Evolutionary conservation across 805 yeast species (phyloP), one percentile per base, ranked within the genome.

Genomic region (Candida maris): DNA sequence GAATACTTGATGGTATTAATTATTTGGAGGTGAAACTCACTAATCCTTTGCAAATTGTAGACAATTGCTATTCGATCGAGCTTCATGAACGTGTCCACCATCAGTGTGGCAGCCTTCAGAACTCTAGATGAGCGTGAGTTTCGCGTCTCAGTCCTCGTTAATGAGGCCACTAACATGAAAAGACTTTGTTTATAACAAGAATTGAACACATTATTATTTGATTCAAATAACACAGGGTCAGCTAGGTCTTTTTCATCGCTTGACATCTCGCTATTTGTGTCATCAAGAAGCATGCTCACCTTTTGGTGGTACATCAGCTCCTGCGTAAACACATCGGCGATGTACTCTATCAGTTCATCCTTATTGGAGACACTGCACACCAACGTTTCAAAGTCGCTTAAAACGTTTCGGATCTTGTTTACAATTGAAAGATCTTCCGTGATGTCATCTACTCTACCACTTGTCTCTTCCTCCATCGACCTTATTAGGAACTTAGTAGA

Each of bases 171-270:
- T 6, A 52, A 36, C 36, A 38, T 36, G 25, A 41, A 31, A 7
- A 52, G 29, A 12, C 54, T 47, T 21, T 46, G 48, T 13, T 45
- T 48, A 38, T 49, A 52, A 10, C 46, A 38, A 2, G 41, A 38
- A 16, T 37, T 34, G 31, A 52, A 49, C 2, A 48, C 39, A n/a
- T 38, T 39, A 25, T 48, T 46, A 28, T 43, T 44, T 3, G 49
- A 38, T 5, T 41, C 47, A 16, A 48, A 44, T 20, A 41, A 26
- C 4, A 45, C 32, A 3, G 49, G 45, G 6, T 41, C 39, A 16
- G 46, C 30, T 1, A 49, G 42, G 9, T 41, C 42, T 4, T 38
- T 40, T 6, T 31, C 27, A 10, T 15, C 21, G n/a, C 22, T 27
- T 13, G 37, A 17, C 14, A 39, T 19, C 10, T 35, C 42, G 17